Base-by-base conservation (phyloP, 2,329 filamentous ascomycete species). In the Aspergillus tanneri region DNA sequence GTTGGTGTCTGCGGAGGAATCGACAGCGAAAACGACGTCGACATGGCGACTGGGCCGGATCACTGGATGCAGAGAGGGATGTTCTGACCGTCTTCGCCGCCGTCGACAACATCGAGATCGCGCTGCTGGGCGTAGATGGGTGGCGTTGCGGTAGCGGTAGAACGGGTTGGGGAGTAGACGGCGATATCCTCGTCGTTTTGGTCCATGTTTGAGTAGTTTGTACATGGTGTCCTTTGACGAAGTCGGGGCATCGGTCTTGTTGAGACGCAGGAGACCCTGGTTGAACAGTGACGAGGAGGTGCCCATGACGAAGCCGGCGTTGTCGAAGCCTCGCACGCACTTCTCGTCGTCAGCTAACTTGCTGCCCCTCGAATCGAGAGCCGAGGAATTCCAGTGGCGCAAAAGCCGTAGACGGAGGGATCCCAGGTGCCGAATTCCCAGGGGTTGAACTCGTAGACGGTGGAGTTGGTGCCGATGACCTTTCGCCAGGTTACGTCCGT, bases 221-320 rank as follows among this genome's bases (percentile, higher is more conserved):
- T 67, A 63, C 11, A 88, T 59, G 16, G 78, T 76, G 4, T 73
- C 59, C 42, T 77, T n/a, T 74, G 28, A 89, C 68, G 24, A 78
- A 67, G 4, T 62, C 64, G 2, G 76, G 6, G 82, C 61, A 25
- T 77, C 68, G 0, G 73, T 64, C 2, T 77, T 67, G 55, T 88
- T 79, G 46, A 92, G 74, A 9, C 82, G 71, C 3, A 90, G 75
- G 14, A 95, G 71, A 59, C 88, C 80, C 59, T 84, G 76, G 72
- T 95, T 96, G 78, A 96, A 96, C 2, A 96, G 77, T 0, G 87
- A 86, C 1, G 85, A 89, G 18, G 86, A 90, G 0, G 90, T 95
- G 42, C 90, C 90, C 82, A 95, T 90, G 21, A 95, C 75, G 63
- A 82, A 96, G 5, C 88, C 88, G 19, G 81, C 80, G 59, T 90